Evolutionary conservation across 108 stramenopile species (phyloP).

Genomic region (Aurantiochytrium sp.): DNA sequence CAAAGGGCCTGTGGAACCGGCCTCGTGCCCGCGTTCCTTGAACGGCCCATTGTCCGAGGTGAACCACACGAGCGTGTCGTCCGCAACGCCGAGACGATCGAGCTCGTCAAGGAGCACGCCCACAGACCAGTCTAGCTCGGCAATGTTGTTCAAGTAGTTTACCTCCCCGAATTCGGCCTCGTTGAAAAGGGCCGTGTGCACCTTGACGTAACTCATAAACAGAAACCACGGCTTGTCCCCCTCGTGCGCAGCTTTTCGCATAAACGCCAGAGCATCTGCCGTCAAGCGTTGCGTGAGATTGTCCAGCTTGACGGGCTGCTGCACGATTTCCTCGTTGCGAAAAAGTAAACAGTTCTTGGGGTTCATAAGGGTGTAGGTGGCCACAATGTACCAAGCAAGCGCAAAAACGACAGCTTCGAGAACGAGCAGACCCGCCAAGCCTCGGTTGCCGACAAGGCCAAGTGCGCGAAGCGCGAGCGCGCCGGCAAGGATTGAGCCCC

Average conservation of each 20-base stretch:
- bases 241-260: not conserved
- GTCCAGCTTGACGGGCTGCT: not conserved
- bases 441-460: not conserved
- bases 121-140: not conserved
- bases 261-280: not conserved
- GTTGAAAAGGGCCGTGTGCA: not conserved
- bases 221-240: not conserved
- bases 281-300: not conserved
- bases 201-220: not conserved
- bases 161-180: not conserved
- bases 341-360: not conserved
- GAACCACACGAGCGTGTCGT: not conserved
- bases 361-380: not conserved
- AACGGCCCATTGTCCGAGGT: slow-evolving; percentile 6
- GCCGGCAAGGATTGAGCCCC: not conserved
- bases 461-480: not conserved
- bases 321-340: not conserved
- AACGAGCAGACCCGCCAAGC: not conserved
- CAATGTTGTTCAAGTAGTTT: not conserved
- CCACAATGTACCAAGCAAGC: not conserved
- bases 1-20: not conserved
- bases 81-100: not conserved
- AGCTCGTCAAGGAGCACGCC: not conserved
- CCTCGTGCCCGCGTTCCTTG: not conserved
- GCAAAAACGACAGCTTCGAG: not conserved